These are phyloP conservation scores for Daedaleopsis sinensis DNA, from an alignment of 768 basidiomycete genomes.

Conservation along the genomic window DNA sequence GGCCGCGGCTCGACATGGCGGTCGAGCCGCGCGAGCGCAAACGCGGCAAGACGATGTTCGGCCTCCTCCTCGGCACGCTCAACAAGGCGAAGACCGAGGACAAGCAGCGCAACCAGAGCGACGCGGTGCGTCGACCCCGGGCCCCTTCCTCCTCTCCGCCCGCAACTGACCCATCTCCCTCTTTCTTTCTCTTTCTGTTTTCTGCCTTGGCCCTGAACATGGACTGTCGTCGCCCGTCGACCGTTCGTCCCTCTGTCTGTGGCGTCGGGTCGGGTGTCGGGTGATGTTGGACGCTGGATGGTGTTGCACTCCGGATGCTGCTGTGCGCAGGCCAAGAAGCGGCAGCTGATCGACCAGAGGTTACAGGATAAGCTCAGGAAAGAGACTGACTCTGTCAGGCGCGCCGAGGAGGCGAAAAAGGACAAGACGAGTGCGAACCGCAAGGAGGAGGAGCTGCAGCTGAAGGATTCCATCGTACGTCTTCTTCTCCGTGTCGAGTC, in stretches of 20 bases:
- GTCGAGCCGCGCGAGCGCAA: slow-evolving; percentile 65
- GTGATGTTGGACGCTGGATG: too few species aligned
- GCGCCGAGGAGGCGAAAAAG: slow-evolving; percentile 85
- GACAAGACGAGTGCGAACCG: slow-evolving; percentile 76
- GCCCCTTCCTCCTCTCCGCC: neutral
- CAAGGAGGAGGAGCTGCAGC: slow-evolving; percentile 80
- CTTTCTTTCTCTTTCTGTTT: neutral
- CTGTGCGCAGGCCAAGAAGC: slow-evolving; percentile 69
- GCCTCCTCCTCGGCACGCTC: slow-evolving; percentile 78
- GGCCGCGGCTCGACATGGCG: slow-evolving; percentile 73
- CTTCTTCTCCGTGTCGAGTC: neutral
- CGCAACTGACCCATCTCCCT: slow-evolving; percentile 1
- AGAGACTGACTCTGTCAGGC: slow-evolving; percentile 85
- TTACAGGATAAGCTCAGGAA: slow-evolving; percentile 82
- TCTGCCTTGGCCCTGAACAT: neutral
- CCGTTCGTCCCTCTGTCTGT: too few species aligned
- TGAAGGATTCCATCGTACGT: slow-evolving; percentile 81
- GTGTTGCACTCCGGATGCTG: too few species aligned
- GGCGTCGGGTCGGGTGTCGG: too few species aligned
- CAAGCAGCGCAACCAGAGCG: slow-evolving; percentile 81
- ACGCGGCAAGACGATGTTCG: slow-evolving; percentile 89
- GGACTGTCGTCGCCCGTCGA: too few species aligned
- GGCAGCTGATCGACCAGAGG: slow-evolving; percentile 81
- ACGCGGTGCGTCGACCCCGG: slow-evolving; percentile 55
- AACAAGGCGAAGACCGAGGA: slow-evolving; percentile 89